Percentiles rank a stretch among this genome's conserved stretches.
Conservation (phyloP, 1,284 basidiomycete species). For the Ganoderma sinense region DNA sequence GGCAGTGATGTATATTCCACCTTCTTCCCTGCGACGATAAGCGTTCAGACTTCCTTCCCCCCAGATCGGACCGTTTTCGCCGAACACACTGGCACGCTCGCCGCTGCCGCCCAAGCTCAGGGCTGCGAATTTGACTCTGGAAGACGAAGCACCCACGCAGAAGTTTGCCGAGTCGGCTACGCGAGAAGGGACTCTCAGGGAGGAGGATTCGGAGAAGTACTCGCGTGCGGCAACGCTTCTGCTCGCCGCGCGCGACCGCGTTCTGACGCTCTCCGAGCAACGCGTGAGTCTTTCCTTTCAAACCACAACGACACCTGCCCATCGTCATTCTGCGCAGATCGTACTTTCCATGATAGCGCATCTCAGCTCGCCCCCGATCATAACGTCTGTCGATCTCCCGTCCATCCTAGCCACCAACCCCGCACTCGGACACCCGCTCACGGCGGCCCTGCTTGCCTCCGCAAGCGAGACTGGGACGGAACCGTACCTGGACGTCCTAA, state of each 20-base stretch:
- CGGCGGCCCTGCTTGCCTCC: constrained; percentile 59
- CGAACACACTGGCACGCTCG: constrained; percentile 70
- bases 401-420: constrained; percentile 73
- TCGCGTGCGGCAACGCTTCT: constrained; percentile 69
- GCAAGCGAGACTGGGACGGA: constrained; percentile 41
- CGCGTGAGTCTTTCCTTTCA: constrained; percentile 51
- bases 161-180: constrained; percentile 44
- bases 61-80: constrained; percentile 80
- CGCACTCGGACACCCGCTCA: constrained; percentile 67
- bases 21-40: not conserved
- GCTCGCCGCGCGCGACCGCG: constrained; percentile 70
- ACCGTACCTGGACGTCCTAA: constrained; percentile 65
- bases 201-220: constrained; percentile 44
- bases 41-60: constrained; percentile 8
- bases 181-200: constrained; percentile 9
- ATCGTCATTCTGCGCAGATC: constrained; percentile 35
- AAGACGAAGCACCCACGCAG: constrained; percentile 59
- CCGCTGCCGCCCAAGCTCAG: constrained; percentile 75
- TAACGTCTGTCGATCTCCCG: constrained; percentile 71
- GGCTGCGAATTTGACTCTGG: constrained; percentile 69
- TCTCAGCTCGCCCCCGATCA: constrained; percentile 62
- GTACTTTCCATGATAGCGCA: constrained; percentile 50
- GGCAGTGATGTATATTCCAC: constrained; percentile 69
- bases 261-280: constrained; percentile 75
- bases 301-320: not conserved